These are phyloP conservation scores for Trichocomaceae sp. DNA, from an alignment of 2,329 filamentous ascomycete genomes.

Conservation along the genomic window DNA sequence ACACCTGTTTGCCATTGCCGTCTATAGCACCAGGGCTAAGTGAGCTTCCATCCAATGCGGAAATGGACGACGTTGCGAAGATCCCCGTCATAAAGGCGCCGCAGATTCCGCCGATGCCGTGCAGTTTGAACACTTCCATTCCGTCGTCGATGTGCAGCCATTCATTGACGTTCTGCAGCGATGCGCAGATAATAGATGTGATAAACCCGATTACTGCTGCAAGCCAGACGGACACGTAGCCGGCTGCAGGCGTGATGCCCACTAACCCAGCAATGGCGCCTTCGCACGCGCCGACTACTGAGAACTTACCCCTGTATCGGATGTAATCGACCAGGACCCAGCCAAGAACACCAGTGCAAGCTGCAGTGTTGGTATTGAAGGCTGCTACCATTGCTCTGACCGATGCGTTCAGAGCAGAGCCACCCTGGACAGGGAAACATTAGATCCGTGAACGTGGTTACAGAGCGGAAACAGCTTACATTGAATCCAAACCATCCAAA, in stretches of 20 bases:
- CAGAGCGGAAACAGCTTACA: constrained; percentile 21
- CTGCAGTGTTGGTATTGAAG: constrained; percentile 55
- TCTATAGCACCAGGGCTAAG: constrained; percentile 46
- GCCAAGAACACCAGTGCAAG: constrained; percentile 48
- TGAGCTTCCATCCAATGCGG: constrained; percentile 45
- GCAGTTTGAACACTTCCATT: constrained; percentile 55
- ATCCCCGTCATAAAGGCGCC: constrained; percentile 54
- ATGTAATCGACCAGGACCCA: constrained; percentile 51
- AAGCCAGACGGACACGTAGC: constrained; percentile 48
- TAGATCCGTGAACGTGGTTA: not conserved
- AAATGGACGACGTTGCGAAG: constrained; percentile 43
- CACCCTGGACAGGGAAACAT: constrained; percentile 30
- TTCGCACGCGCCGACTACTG: constrained; percentile 51
- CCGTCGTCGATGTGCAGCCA: constrained; percentile 53
- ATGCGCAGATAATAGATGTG: constrained; percentile 46
- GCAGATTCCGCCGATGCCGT: constrained; percentile 52
- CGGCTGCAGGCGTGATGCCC: constrained; percentile 54
- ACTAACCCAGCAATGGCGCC: constrained; percentile 55
- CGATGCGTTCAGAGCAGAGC: constrained; percentile 48
- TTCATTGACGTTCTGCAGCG: constrained; percentile 46
- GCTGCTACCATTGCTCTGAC: constrained; percentile 50
- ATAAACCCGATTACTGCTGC: constrained; percentile 52
- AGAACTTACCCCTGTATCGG: constrained; percentile 47
- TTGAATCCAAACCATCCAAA: constrained; percentile 54
- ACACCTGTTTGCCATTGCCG: constrained; percentile 50